Evolutionary conservation across 352 stramenopile genomes (phyloP).

Genomic region (Pythium utonaiense): DNA sequence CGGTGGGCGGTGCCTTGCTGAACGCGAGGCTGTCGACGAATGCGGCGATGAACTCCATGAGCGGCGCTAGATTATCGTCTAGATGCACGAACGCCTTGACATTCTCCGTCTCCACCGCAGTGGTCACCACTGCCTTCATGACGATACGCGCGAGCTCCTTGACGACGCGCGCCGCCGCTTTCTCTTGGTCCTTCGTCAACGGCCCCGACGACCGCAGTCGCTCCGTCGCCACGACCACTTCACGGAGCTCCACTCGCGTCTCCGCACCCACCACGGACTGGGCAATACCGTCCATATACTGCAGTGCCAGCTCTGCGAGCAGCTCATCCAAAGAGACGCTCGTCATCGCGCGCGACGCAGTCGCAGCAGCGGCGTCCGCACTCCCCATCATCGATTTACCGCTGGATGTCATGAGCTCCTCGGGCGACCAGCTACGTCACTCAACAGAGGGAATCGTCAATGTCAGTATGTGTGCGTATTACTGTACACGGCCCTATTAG

Average conservation of each 20-base stretch:
- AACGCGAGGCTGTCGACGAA: constrained; percentile 5
- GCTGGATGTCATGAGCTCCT: not conserved
- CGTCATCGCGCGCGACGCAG: not conserved
- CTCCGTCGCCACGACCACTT: not conserved
- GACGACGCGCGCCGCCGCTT: constrained; percentile 12
- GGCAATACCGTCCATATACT: constrained; percentile 4
- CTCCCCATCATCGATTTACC: constrained; percentile 8
- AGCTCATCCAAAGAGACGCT: not conserved
- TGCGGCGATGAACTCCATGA: constrained; percentile 17
- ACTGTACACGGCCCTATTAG: constrained; percentile 15
- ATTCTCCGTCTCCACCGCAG: constrained; percentile 4
- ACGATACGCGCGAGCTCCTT: constrained; percentile 24
- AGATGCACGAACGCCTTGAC: constrained; percentile 25
- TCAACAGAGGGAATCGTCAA: constrained; percentile 1
- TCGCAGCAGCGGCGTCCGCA: not conserved
- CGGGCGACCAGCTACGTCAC: not conserved
- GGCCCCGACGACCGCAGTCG: not conserved
- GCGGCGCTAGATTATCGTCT: constrained; percentile 21
- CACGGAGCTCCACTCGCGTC: not conserved
- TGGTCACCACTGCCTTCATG: constrained; percentile 1
- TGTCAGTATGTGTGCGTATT: not conserved
- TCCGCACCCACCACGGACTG: constrained; percentile 10
- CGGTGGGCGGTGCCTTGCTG: not conserved
- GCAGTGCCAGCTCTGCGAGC: constrained; percentile 10
- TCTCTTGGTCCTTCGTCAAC: constrained; percentile 16